These are phyloP conservation scores for Alternaria arborescens DNA, from an alignment of 2,329 filamentous ascomycete genomes.

Conservation along the genomic window DNA sequence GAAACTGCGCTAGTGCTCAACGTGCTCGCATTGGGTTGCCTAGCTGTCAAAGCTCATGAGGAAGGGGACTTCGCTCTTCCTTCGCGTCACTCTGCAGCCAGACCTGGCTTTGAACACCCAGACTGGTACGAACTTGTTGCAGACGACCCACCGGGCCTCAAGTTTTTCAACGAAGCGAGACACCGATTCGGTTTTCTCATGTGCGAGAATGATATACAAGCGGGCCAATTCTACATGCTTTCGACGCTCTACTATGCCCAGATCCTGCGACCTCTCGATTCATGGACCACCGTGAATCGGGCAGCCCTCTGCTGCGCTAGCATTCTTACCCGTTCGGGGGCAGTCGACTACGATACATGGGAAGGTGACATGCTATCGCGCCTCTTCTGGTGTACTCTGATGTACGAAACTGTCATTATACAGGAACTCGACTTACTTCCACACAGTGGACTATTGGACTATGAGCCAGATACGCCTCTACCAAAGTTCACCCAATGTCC, in stretches of 20 bases:
- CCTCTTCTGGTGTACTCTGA: conserved; percentile 64
- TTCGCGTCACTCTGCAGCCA: conserved; percentile 31
- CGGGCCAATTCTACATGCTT: conserved; percentile 63
- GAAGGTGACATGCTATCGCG: conserved; percentile 65
- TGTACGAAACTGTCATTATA: conserved; percentile 65
- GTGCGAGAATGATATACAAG: conserved; percentile 59
- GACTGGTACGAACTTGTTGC: conserved; percentile 49
- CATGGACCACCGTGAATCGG: conserved; percentile 63
- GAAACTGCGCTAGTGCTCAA: conserved; percentile 62
- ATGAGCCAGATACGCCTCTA: conserved; percentile 62
- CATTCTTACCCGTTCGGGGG: conserved; percentile 56
- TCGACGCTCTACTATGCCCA: conserved; percentile 63
- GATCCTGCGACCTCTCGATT: conserved; percentile 62
- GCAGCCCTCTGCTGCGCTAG: conserved; percentile 61
- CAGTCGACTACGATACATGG: conserved; percentile 59
- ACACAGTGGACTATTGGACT: conserved; percentile 59
- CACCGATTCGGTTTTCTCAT: conserved; percentile 62
- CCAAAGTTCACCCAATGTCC: conserved; percentile 62
- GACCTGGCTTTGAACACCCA: conserved; percentile 36
- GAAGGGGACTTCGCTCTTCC: conserved; percentile 59
- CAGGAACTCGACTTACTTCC: conserved; percentile 63
- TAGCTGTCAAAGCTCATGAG: conserved; percentile 59
- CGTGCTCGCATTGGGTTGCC: conserved; percentile 61
- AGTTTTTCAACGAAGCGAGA: conserved; percentile 64
- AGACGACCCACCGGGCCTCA: conserved; percentile 56